Conservation (phyloP, 2,329 filamentous ascomycete genomes). For the Fusarium torulosum region DNA sequence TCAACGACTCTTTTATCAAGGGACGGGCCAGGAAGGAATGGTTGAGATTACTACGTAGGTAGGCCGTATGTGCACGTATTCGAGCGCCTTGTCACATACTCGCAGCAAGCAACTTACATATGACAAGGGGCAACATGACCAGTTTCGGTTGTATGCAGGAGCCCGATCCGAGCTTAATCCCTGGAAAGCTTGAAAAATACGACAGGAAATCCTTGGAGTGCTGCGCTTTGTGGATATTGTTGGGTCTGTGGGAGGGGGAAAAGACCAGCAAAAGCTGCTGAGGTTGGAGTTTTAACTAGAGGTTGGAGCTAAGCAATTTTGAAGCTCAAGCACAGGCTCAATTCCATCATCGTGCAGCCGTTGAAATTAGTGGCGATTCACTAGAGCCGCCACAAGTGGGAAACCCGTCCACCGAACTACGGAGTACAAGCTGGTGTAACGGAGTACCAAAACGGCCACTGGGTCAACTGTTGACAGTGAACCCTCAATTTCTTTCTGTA, state of each 20-base stretch:
- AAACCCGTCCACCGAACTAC: conserved; percentile 23
- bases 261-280: background rate
- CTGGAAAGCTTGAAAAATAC: conserved; percentile 8
- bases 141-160: conserved; percentile 36
- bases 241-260: background rate
- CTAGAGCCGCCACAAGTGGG: conserved; percentile 26
- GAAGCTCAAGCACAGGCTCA: background rate
- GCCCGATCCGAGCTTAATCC: conserved; percentile 17
- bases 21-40: conserved; percentile 33
- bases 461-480: conserved; percentile 11
- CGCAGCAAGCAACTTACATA: conserved; percentile 21
- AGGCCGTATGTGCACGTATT: conserved; percentile 5
- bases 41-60: conserved; percentile 40
- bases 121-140: conserved; percentile 16
- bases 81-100: too few species aligned
- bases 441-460: conserved; percentile 21
- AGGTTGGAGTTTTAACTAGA: background rate
- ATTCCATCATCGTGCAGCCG: conserved; percentile 44
- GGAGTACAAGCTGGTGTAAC: conserved; percentile 5
- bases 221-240: background rate
- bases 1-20: conserved; percentile 10
- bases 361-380: conserved; percentile 43
- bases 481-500: conserved; percentile 17
- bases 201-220: conserved; percentile 7
- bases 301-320: conserved; percentile 10